These are phyloP conservation scores for Aspergillus pseudoglaucus DNA, from an alignment of 2,329 filamentous ascomycete genomes.

Conservation along the genomic window DNA sequence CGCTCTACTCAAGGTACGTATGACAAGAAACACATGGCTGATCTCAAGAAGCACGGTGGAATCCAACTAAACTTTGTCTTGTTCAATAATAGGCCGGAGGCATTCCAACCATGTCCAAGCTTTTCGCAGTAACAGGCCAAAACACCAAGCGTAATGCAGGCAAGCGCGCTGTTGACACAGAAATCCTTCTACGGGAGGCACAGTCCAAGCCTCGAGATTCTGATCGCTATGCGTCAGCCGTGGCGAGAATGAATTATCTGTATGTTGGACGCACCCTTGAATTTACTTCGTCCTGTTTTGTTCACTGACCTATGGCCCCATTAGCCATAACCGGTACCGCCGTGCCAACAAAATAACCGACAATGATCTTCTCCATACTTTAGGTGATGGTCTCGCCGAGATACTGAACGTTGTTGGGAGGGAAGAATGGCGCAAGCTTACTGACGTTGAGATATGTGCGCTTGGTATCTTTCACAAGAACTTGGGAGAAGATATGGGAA, in stretches of 20 bases:
- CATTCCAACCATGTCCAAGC: conserved; percentile 44
- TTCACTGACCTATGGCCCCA: no score
- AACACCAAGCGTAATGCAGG: conserved; percentile 36
- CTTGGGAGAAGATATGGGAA: conserved; percentile 60
- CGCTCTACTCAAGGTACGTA: conserved; percentile 24
- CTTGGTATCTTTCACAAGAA: conserved; percentile 56
- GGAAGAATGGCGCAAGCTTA: conserved; percentile 62
- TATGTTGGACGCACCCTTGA: no score
- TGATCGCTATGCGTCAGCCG: conserved; percentile 37
- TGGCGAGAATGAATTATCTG: conserved; percentile 55
- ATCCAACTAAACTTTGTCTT: background rate
- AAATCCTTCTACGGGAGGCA: conserved; percentile 40
- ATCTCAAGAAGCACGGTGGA: background rate
- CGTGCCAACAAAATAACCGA: conserved; percentile 49
- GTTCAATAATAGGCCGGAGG: conserved; percentile 35
- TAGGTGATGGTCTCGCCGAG: conserved; percentile 55
- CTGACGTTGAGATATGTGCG: conserved; percentile 58
- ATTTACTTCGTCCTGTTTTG: no score
- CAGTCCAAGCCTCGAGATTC: conserved; percentile 29
- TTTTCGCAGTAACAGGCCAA: conserved; percentile 43
- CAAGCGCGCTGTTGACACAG: conserved; percentile 46
- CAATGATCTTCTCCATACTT: conserved; percentile 54
- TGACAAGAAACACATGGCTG: no score
- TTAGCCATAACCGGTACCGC: conserved; percentile 44
- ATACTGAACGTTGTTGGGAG: conserved; percentile 53